Evolutionary conservation across 2,329 filamentous ascomycete genomes (phyloP), one percentile per base, ranked within the genome.

Genomic region (Ascochyta clinopodiicola): DNA sequence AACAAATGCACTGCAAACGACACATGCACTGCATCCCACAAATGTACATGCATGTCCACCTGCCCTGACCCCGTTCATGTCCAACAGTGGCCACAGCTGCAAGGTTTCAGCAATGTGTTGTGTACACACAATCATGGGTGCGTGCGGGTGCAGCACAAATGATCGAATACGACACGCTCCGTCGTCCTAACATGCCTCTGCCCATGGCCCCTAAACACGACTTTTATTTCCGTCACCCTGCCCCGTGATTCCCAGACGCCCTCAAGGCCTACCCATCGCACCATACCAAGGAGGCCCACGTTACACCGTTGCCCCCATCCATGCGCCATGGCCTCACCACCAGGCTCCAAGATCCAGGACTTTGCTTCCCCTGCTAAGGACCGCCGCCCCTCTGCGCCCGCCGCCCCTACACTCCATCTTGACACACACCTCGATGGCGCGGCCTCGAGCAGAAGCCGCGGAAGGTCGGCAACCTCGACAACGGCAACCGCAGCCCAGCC

Each of bases 271-370:
- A 17, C 17, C 17, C 17, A 17, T 17, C 17, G 17, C 17, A 17
- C 17, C 17, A 17, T 17, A 17, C 17, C 17, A 17, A 17, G 1
- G 17, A 42, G 31, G 21, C 35, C 24, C 36, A n/a, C 42, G 17
- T 44, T 32, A 27, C 43, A 34, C 42, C 6, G 27, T 25, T 43
- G 34, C 44, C 17, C 43, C 43, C 32, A 17, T 36, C 15, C 10
- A 43, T 34, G 47, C 53, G 46, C 54, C 17, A 74, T 74, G 71
- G 60, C 70, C 39, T 56, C 64, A 25, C 65, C 68, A 29, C 63
- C 62, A 35, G 56, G 63, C 39, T 62, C 70, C 39, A 68, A 61
- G 49, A 66, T 73, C 47, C 68, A 68, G 21, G 72, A 75, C 63
- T 74, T 75, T 52, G 70, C 68, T n/a, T 56, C 67, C 19, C 57